Evolutionary conservation across 2,329 filamentous ascomycete species (phyloP).

Genomic region (Microdochium trichocladiopsis): DNA sequence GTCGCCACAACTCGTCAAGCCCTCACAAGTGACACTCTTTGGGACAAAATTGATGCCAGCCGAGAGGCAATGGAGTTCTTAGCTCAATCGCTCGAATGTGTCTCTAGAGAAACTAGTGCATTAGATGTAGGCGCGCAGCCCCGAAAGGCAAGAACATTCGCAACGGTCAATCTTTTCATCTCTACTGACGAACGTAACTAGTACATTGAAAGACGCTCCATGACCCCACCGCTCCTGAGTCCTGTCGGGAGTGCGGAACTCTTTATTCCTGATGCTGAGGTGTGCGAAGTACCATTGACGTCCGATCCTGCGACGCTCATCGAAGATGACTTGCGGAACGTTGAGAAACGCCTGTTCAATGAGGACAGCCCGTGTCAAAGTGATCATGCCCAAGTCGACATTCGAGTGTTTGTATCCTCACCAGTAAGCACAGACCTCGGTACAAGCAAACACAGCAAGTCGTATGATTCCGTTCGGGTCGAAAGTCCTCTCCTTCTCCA

Average conservation of each 20-base stretch:
- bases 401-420: background rate
- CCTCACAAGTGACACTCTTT: constrained; percentile 2
- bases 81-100: too few species aligned
- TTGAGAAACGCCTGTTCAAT: constrained; percentile 9
- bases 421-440: background rate
- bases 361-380: background rate
- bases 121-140: too few species aligned
- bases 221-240: constrained; percentile 20
- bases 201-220: constrained; percentile 7
- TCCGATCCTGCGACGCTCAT: constrained; percentile 18
- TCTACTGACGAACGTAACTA: constrained; percentile 4
- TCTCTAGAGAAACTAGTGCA: too few species aligned
- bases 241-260: constrained; percentile 3
- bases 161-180: too few species aligned
- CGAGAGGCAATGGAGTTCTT: constrained; percentile 12
- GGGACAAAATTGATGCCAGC: constrained; percentile 14
- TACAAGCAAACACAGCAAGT: background rate
- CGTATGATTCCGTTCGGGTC: background rate
- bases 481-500: background rate
- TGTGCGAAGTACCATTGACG: constrained; percentile 14
- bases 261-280: constrained; percentile 14
- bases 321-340: constrained; percentile 14
- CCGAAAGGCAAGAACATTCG: too few species aligned
- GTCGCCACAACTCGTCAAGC: constrained; percentile 6
- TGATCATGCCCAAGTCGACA: constrained; percentile 2